Base-by-base conservation (phyloP, 139 green algal genomes). In the Mesotaenium endlicherianum region DNA sequence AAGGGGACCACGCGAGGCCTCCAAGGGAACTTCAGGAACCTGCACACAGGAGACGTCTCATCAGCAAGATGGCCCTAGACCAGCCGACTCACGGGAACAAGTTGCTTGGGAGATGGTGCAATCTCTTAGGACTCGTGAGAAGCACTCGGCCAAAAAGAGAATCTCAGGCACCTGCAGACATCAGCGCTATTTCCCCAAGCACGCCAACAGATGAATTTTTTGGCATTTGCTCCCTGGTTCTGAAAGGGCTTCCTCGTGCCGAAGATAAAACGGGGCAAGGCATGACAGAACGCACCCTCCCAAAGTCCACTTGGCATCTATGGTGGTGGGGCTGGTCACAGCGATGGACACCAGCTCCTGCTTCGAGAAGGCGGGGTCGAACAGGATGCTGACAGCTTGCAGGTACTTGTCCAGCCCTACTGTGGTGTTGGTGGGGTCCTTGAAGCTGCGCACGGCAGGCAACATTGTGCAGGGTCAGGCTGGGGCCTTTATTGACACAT, bases 371-470 rank as follows among this genome's bases (percentile, higher is more conserved):
- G 47, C n/a, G 0, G 90, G 80, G 74, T 97, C 94, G 82, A 97
- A 97, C n/a, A 97, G 84, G 8, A 97, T 75, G 44, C 80, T 81
- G 40, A 97, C 85, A 0, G 94, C 92, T 81, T 90, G 90, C 20
- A 90, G 47, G 75, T 95, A 95, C 1, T 86, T 75, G 2, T 39
- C 81, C 64, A 95, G 72, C 1, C 93, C 93, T 2, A 75, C 78
- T 0, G 94, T 89, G 39, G 94, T 89, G 50, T 96, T 97, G 47
- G 94, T 97, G 1, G 93, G 93, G 83, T 97, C 93, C 14, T 88
- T 88, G 88, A 97, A 97, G 30, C 82, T 88, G 75, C 3, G 68
- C 16, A 80, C 20, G 26, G n/a, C n/a, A n/a, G n/a, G n/a, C n/a
- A n/a, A n/a, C n/a, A n/a, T n/a, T n/a, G n/a, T n/a, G n/a, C n/a